phyloP scores from a whole-genome alignment of 768 basidiomycete genomes.

The Tulasnella sp. region DNA sequence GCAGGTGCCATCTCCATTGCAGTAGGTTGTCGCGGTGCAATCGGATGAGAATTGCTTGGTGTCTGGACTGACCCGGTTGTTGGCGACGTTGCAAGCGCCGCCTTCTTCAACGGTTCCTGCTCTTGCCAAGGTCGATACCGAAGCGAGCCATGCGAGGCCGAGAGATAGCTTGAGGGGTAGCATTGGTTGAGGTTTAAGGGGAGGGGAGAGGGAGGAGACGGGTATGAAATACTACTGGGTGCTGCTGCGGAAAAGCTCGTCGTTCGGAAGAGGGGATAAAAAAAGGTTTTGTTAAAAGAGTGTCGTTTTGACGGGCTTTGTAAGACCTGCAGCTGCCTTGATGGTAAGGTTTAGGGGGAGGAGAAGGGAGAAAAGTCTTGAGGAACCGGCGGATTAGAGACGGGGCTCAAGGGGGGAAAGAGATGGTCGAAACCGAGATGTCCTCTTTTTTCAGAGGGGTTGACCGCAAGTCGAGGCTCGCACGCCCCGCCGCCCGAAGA shows the following conservation, averaged over 20 bases:
- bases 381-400: conserved; percentile 11
- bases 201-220: neutral
- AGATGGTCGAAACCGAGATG: conserved; percentile 13
- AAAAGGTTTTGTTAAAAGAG: conserved; percentile 3
- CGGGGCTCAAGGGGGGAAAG: conserved; percentile 9
- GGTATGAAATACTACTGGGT: conserved; percentile 14
- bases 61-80: conserved; percentile 66
- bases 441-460: conserved; percentile 3
- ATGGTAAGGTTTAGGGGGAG: neutral
- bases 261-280: neutral
- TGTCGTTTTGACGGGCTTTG: neutral
- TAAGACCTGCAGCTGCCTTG: neutral
- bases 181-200: neutral
- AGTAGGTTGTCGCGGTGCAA: conserved; percentile 68
- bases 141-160: conserved; percentile 11
- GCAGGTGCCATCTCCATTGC: conserved; percentile 53
- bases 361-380: neutral
- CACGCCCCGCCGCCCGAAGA: neutral
- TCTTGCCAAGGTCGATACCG: neutral
- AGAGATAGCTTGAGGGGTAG: conserved; percentile 9
- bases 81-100: conserved; percentile 47
- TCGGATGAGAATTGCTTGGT: conserved; percentile 79
- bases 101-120: conserved; percentile 50
- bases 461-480: neutral
- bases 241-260: conserved; percentile 2